Evolutionary conservation across 2,329 filamentous ascomycete species (phyloP).

Genomic region (Dactylellina drechsleri): DNA sequence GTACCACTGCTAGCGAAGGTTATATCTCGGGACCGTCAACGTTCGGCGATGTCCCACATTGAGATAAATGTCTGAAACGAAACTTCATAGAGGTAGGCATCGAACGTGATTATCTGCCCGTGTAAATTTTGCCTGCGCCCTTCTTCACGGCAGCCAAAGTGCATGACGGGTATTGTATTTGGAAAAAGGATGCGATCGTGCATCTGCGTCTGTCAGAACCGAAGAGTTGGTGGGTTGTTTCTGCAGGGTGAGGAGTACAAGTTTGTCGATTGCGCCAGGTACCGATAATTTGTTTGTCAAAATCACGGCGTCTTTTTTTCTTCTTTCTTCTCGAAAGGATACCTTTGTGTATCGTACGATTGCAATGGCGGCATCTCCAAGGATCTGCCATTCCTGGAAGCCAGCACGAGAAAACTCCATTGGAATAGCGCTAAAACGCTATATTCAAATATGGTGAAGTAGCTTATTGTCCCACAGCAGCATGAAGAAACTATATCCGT

Average conservation of each 20-base stretch:
- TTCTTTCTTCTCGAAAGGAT: neutral
- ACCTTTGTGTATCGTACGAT: slow-evolving; percentile 5
- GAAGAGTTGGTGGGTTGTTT: slow-evolving; percentile 11
- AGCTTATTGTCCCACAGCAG: slow-evolving; percentile 44
- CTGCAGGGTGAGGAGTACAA: slow-evolving; percentile 13
- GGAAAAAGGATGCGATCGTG: slow-evolving; percentile 20
- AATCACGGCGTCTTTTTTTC: slow-evolving; percentile 16
- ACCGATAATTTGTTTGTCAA: slow-evolving; percentile 29
- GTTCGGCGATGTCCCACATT: slow-evolving; percentile 30
- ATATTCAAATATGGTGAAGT: slow-evolving; percentile 4
- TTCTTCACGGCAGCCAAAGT: neutral
- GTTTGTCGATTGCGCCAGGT: slow-evolving; percentile 19
- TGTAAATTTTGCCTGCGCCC: slow-evolving; percentile 15
- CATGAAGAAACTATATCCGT: slow-evolving; percentile 24
- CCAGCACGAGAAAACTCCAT: slow-evolving; percentile 36
- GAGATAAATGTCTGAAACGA: slow-evolving; percentile 37
- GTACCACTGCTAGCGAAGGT: slow-evolving; percentile 28
- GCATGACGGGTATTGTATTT: neutral
- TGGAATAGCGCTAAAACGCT: slow-evolving; percentile 16
- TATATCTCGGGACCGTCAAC: slow-evolving; percentile 26
- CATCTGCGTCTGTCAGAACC: slow-evolving; percentile 31
- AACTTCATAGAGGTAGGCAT: slow-evolving; percentile 13
- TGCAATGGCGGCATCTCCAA: slow-evolving; percentile 30
- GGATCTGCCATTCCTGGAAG: slow-evolving; percentile 49
- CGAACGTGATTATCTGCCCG: slow-evolving; percentile 36